Evolutionary conservation across 352 stramenopile species (phyloP).

Genomic region (Phytophthora citrophthora): DNA sequence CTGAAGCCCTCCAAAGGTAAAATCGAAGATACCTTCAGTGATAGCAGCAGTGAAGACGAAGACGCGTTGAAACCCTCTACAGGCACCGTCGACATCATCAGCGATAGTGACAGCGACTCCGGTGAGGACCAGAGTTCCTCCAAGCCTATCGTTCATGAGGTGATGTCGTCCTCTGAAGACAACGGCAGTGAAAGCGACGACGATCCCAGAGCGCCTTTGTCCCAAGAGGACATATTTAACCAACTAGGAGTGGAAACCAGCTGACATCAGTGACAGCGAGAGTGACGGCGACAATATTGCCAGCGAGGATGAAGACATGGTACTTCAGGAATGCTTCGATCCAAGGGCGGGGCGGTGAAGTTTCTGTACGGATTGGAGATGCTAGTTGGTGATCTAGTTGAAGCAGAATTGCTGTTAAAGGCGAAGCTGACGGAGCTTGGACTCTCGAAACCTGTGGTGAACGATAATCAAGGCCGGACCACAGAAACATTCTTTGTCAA

Average conservation of each 20-base stretch:
- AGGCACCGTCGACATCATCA: background rate
- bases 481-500: too few relatives aligned
- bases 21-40: background rate
- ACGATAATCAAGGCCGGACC: too few relatives aligned
- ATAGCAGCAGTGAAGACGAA: slow-evolving; percentile 13
- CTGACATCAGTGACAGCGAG: too few relatives aligned
- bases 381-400: too few relatives aligned
- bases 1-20: background rate
- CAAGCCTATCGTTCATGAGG: background rate
- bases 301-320: too few relatives aligned
- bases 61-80: background rate
- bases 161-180: slow-evolving; percentile 7
- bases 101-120: background rate
- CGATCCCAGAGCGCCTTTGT: background rate
- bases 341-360: too few relatives aligned
- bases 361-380: too few relatives aligned
- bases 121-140: background rate
- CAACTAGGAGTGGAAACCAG: slow-evolving; percentile 5
- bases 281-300: too few relatives aligned
- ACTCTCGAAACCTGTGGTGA: too few relatives aligned
- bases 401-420: too few relatives aligned
- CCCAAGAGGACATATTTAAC: slow-evolving; percentile 34
- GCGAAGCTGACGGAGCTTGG: too few relatives aligned
- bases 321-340: too few relatives aligned
- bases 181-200: slow-evolving; percentile 14